Evolutionary conservation across 371 early-diverging fungal species (phyloP), one percentile per base, ranked within the genome.

Genomic region (Batkoa obscura): DNA sequence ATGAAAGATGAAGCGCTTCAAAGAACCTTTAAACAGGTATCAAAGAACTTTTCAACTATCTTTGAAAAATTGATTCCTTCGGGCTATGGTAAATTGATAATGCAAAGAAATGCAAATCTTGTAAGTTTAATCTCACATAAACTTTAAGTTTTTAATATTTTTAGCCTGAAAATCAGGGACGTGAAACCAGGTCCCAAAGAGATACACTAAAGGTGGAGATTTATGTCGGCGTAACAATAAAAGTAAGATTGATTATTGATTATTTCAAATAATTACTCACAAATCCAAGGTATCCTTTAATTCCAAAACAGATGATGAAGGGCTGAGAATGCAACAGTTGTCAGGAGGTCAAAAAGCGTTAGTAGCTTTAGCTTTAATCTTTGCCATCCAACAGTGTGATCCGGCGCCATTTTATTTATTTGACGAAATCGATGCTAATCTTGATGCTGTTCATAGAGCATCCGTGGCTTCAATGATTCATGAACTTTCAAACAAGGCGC

Each of bases 391-490:
- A 70, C 79, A 81, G 60, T 91, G 94, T 66, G 98, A 98, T 61
- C 97, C 96, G 15, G 95, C 98, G 41, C 99, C 99, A 2, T 99
- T 99, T 67, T 99, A 99, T 68, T 72, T 99, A 59, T 97, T 99
- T 81, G 99, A 99, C 75, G 99, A 99, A 74, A 94, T 99, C 70
- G 99, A 99, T 75, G 99, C 99, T 35, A 98, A 96, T 57, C 71
- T 99, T 35, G 99, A 99, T 71, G 89, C 93, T 10, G 90, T 84
- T 57, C 92, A 98, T 63, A 80, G 98, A 36, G 82, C 86, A 0
- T 83, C 94, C 2, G 90, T 98, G 15, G 98, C 98, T 31, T 77
- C 78, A 77, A 68, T 94, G 93, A 84, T 97, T 58, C 83, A 90
- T 59, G 79, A 78, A 51, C 78, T 94, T 52, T 76, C 85, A 39